Conservation (phyloP, 2,329 filamentous ascomycete species). For the Cercospora zeina region DNA sequence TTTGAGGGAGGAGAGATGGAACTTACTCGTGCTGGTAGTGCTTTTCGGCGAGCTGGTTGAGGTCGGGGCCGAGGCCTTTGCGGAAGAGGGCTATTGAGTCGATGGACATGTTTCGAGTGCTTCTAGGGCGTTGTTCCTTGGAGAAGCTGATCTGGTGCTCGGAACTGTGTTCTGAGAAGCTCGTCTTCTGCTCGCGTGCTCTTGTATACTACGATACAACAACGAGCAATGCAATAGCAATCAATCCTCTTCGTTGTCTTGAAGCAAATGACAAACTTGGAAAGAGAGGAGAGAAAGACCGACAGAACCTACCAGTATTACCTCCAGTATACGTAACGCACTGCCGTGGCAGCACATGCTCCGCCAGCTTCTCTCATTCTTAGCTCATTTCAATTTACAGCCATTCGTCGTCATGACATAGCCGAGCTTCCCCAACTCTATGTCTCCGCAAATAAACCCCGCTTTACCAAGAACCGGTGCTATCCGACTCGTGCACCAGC, state of each 20-base stretch:
- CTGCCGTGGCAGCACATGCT: neutral
- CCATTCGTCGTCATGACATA: neutral
- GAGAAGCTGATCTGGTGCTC: neutral
- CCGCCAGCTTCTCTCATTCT: neutral
- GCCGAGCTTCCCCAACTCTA: constrained; percentile 1
- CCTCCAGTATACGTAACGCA: neutral
- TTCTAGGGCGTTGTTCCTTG: neutral
- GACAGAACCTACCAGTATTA: neutral
- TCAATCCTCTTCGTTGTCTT: neutral
- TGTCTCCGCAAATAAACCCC: constrained; percentile 1
- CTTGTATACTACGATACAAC: neutral
- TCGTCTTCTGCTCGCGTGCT: constrained; percentile 3
- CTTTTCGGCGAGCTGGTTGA: constrained; percentile 57
- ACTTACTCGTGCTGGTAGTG: constrained; percentile 58
- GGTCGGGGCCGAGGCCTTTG: constrained; percentile 51
- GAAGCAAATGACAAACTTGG: neutral
- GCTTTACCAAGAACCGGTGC: neutral
- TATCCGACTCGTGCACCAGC: neutral
- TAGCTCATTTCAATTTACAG: neutral
- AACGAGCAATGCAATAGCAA: neutral
- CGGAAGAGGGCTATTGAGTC: constrained; percentile 54
- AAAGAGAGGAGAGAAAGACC: neutral
- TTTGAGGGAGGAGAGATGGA: neutral
- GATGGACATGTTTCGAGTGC: constrained; percentile 40
- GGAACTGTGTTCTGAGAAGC: neutral